Evolutionary conservation across 176 grass and related monocot species (phyloP), one percentile per base, ranked within the genome.

Genomic region (Eleusine indica): DNA sequence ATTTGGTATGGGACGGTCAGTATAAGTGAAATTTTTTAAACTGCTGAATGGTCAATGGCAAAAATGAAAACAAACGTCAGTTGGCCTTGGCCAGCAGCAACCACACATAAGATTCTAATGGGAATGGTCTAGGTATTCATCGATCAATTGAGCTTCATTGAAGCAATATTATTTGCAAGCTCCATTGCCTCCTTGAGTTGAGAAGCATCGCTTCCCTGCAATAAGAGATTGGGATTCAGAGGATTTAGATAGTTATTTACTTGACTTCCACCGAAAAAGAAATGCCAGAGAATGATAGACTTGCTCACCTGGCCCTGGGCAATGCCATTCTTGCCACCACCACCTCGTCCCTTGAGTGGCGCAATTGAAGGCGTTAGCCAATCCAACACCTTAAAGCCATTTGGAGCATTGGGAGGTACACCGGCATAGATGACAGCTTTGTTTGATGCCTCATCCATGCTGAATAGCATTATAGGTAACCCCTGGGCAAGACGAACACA

Each of bases 381-480:
- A 19, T 99, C 96, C 80, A 99, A 78, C 80, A 96, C 96, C 35
- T 75, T 87, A 43, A 94, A 54, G 74, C 91, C 87, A 58, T 66
- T 90, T 39, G 89, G 68, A 49, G 53, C 42, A 22, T 66, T 86
- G 9, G 82, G 60, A 47, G 96, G 96, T 7, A 95, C 93, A 9
- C 87, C 93, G 29, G 93, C 93, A 48, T 90, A 95, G 3, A 98
- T 90, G 1, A 95, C 87, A 70, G 85, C 89, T 70, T 98, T 98
- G 75, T 98, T 98, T 47, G 73, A 85, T 74, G 85, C 74, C 66
- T 81, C 83, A 51, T 93, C 96, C 1, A 87, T 83, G 70, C 96
- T 98, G 85, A 98, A 98, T 30, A 95, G 80, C 96, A 98, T 98
- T 67, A 90, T 88, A 39, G 89, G 88, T 58, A 98, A 63, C 54